phyloP scores from a whole-genome alignment of 805 yeast species.

The Lachancea sp. region DNA sequence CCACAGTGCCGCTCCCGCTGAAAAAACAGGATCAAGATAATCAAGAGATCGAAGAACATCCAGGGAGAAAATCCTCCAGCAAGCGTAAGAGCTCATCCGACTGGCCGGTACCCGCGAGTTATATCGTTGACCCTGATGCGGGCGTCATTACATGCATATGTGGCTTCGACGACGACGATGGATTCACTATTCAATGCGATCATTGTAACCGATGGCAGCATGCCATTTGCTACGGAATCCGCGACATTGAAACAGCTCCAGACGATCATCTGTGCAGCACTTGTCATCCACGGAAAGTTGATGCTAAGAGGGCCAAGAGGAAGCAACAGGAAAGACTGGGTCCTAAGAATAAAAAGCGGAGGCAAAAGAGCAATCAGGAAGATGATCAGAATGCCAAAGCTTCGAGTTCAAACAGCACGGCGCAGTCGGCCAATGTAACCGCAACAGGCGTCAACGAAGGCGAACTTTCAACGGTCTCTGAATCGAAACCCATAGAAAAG shows the following conservation, averaged over 20 bases:
- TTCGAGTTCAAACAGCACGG: neutral
- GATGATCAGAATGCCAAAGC: conserved; percentile 4
- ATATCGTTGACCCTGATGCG: conserved; percentile 70
- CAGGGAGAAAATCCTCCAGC: neutral
- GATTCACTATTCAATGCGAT: conserved; percentile 92
- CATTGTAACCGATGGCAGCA: conserved; percentile 93
- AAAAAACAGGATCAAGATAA: conserved; percentile 11
- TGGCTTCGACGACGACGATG: conserved; percentile 81
- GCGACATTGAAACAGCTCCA: conserved; percentile 66
- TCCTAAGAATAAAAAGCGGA: conserved; percentile 13
- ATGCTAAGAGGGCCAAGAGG: conserved; percentile 38
- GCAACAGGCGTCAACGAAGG: conserved; percentile 2
- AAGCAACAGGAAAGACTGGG: conserved; percentile 32
- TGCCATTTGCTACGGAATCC: conserved; percentile 80
- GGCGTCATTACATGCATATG: conserved; percentile 89
- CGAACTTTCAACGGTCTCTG: neutral
- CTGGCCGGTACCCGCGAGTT: conserved; percentile 36
- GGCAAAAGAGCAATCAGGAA: conserved; percentile 8
- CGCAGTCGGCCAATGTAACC: conserved; percentile 1
- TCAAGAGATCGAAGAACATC: conserved; percentile 5
- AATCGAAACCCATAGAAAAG: conserved; percentile 6
- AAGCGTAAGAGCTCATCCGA: conserved; percentile 1
- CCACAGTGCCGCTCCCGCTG: conserved; percentile 64
- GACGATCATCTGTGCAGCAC: conserved; percentile 74
- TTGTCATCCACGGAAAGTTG: conserved; percentile 54